A percentile compares a stretch with the other conserved stretches of the same genome.
phyloP scores from a whole-genome alignment of 1,284 basidiomycete species.

The Gastroboletus turbinatus region DNA sequence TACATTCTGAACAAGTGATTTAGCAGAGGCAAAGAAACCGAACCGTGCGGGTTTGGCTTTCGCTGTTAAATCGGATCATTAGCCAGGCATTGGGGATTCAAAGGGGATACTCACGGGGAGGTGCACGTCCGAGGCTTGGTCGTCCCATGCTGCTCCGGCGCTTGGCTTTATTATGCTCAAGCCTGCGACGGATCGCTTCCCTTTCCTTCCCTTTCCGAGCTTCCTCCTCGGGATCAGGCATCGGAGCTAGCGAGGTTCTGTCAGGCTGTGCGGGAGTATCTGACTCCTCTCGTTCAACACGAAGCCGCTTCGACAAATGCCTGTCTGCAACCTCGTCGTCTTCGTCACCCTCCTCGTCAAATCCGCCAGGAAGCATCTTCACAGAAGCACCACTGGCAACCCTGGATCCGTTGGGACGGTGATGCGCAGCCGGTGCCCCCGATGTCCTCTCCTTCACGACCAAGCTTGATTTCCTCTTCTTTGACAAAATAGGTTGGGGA shows the following conservation, averaged over 20 bases:
- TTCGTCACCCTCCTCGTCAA: conserved; percentile 50
- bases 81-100: conserved; percentile 1
- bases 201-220: conserved; percentile 47
- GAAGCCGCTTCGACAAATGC: conserved; percentile 43
- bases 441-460: conserved; percentile 44
- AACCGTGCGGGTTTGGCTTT: conserved; percentile 48
- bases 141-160: conserved; percentile 63
- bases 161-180: conserved; percentile 61
- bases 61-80: conserved; percentile 26
- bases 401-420: conserved; percentile 28
- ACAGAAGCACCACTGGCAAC: conserved; percentile 43
- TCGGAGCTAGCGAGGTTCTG: background rate
- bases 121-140: conserved; percentile 41
- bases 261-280: conserved; percentile 15
- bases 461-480: conserved; percentile 46
- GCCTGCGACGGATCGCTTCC: conserved; percentile 57
- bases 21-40: conserved; percentile 58
- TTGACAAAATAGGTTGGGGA: conserved; percentile 25
- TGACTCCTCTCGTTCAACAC: conserved; percentile 34
- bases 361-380: conserved; percentile 54
- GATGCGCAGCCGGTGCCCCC: conserved; percentile 28
- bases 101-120: conserved; percentile 37
- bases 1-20: conserved; percentile 54
- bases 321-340: conserved; percentile 34
- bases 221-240: conserved; percentile 32